phyloP scores from a whole-genome alignment of 805 yeast genomes.

The Metschnikowia continentalis region DNA sequence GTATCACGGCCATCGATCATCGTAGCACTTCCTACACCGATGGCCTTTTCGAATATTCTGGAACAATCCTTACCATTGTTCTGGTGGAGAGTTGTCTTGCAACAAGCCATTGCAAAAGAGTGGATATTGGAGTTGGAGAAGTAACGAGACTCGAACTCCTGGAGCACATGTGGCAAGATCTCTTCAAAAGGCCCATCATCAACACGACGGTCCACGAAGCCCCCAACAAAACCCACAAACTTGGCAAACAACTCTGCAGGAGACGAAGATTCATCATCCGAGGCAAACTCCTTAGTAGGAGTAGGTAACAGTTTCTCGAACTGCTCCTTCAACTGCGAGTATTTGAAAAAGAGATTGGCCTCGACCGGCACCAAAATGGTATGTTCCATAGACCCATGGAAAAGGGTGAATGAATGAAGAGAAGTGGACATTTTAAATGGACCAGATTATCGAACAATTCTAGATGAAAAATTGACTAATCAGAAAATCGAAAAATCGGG shows the following conservation, averaged over 20 bases:
- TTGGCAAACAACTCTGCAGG: slow-evolving; percentile 80
- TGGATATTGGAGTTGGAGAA: slow-evolving; percentile 70
- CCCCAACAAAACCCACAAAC: slow-evolving; percentile 72
- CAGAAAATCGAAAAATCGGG: no score
- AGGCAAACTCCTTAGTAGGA: slow-evolving; percentile 79
- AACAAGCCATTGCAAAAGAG: slow-evolving; percentile 75
- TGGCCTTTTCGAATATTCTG: no score
- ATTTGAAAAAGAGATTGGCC: slow-evolving; percentile 71
- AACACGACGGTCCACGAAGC: slow-evolving; percentile 40
- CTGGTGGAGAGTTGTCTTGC: slow-evolving; percentile 46
- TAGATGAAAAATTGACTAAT: no score
- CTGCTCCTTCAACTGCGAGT: slow-evolving; percentile 84
- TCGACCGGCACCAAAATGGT: slow-evolving; percentile 84
- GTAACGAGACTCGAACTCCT: slow-evolving; percentile 82
- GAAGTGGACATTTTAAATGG: slow-evolving; percentile 20
- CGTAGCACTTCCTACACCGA: no score
- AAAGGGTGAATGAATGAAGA: slow-evolving; percentile 72
- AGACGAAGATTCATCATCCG: slow-evolving; percentile 83
- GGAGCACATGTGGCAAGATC: slow-evolving; percentile 63
- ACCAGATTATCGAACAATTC: no score
- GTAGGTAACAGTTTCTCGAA: slow-evolving; percentile 74
- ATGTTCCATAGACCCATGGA: slow-evolving; percentile 86
- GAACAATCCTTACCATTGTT: no score
- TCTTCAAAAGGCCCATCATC: slow-evolving; percentile 59
- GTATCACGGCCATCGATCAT: no score